Conservation (phyloP, 352 stramenopile genomes). For the Pythium myriotylum region DNA sequence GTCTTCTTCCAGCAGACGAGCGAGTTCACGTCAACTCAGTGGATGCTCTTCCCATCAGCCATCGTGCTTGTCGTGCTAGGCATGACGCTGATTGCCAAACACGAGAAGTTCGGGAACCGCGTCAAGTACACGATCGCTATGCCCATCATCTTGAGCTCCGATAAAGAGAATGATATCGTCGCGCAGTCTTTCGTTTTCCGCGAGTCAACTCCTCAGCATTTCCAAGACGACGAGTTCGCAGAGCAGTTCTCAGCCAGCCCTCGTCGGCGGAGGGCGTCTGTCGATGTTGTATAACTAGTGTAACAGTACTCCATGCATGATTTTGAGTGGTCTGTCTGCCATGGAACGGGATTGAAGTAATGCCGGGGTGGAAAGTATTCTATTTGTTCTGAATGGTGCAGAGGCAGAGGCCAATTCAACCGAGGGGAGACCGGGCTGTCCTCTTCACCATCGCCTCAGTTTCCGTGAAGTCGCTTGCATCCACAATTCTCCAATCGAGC, state of each 20-base stretch:
- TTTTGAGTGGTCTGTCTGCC: too few species aligned
- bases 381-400: not conserved
- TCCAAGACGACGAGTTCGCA: conserved; percentile 55
- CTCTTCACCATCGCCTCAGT: conserved; percentile 20
- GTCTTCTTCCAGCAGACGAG: conserved; percentile 89
- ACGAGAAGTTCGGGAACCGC: conserved; percentile 88
- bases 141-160: conserved; percentile 85
- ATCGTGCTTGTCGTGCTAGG: conserved; percentile 73
- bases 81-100: conserved; percentile 84
- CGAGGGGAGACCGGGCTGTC: conserved; percentile 10
- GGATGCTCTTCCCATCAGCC: conserved; percentile 79
- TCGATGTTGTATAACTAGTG: conserved; percentile 1
- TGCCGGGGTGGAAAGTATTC: not conserved
- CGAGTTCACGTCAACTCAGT: conserved; percentile 80
- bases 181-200: conserved; percentile 89
- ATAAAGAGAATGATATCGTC: conserved; percentile 85
- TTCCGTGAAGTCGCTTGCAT: conserved; percentile 37
- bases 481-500: conserved; percentile 48
- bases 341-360: too few species aligned
- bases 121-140: conserved; percentile 90
- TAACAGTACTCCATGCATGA: too few species aligned
- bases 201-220: conserved; percentile 76
- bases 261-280: conserved; percentile 1
- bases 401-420: not conserved
- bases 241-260: conserved; percentile 22